Percentiles rank a stretch among this genome's conserved stretches.
These are phyloP conservation scores for Raffaelea albimanens DNA, from an alignment of 2,329 filamentous ascomycete species.

Conservation along the genomic window DNA sequence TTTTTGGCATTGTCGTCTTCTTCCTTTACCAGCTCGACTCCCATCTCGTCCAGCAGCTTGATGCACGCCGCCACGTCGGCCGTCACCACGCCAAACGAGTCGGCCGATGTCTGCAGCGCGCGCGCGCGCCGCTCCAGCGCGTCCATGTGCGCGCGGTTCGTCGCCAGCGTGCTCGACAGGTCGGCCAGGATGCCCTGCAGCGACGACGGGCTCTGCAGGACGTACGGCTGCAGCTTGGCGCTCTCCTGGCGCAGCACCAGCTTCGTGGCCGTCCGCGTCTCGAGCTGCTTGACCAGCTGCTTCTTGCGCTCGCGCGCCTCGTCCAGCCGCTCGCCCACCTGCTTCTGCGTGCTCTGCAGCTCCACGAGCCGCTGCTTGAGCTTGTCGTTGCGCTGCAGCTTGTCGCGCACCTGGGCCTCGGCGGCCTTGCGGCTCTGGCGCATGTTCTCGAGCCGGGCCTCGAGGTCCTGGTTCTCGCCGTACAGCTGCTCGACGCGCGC, in stretches of 20 bases:
- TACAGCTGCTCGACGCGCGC: constrained; percentile 79
- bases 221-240: constrained; percentile 83
- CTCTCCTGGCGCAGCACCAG: constrained; percentile 73
- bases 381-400: constrained; percentile 77
- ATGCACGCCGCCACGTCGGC: constrained; percentile 82
- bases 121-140: constrained; percentile 77
- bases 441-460: constrained; percentile 71
- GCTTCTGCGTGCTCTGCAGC: constrained; percentile 71
- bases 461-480: constrained; percentile 78
- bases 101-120: constrained; percentile 81
- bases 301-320: constrained; percentile 72
- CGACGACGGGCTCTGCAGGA: constrained; percentile 75
- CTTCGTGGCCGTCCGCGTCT: constrained; percentile 62
- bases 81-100: constrained; percentile 77
- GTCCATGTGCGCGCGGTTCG: constrained; percentile 80
- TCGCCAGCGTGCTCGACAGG: constrained; percentile 65
- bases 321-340: constrained; percentile 73
- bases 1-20: constrained; percentile 82
- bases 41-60: constrained; percentile 80
- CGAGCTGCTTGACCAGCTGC: constrained; percentile 61
- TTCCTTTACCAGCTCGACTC: constrained; percentile 76
- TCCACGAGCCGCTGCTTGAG: constrained; percentile 75
- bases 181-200: constrained; percentile 77
- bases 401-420: constrained; percentile 74
- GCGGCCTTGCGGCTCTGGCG: constrained; percentile 69